Percentiles rank a stretch among this genome's conserved stretches.
These are phyloP conservation scores for Lentinus brumalis DNA, from an alignment of 768 basidiomycete species.

Conservation along the genomic window DNA sequence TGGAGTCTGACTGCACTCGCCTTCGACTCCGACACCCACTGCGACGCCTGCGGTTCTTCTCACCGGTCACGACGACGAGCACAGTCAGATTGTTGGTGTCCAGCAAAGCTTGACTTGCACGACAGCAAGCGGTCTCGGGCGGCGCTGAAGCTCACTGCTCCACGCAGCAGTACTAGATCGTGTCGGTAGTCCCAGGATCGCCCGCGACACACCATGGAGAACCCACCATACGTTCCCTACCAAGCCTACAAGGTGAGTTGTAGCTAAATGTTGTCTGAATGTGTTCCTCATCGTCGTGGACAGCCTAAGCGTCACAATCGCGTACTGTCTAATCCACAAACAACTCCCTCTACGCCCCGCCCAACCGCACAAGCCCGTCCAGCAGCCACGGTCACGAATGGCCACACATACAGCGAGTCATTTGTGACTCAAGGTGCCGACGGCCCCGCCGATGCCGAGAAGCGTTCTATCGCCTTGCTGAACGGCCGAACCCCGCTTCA, in stretches of 20 bases:
- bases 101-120: background rate
- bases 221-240: constrained; percentile 45
- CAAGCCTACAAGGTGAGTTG: constrained; percentile 48
- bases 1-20: background rate
- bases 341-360: constrained; percentile 3
- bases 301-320: constrained; percentile 54
- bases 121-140: constrained; percentile 12
- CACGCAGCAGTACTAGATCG: constrained; percentile 6
- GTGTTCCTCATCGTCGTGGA: background rate
- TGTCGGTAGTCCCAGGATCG: background rate
- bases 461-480: constrained; percentile 6
- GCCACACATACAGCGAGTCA: constrained; percentile 22
- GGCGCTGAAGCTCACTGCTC: constrained; percentile 15
- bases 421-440: constrained; percentile 15
- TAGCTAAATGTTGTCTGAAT: background rate
- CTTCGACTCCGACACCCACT: background rate
- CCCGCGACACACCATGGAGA: constrained; percentile 24
- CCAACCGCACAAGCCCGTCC: constrained; percentile 7
- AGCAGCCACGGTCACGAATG: constrained; percentile 10
- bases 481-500: constrained; percentile 8
- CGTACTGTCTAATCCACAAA: constrained; percentile 34
- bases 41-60: background rate
- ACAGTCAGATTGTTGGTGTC: background rate
- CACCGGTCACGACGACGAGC: too few species aligned
- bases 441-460: constrained; percentile 16